Base-by-base conservation (phyloP, 2,329 filamentous ascomycete genomes). In the Gyromitra esculenta region DNA sequence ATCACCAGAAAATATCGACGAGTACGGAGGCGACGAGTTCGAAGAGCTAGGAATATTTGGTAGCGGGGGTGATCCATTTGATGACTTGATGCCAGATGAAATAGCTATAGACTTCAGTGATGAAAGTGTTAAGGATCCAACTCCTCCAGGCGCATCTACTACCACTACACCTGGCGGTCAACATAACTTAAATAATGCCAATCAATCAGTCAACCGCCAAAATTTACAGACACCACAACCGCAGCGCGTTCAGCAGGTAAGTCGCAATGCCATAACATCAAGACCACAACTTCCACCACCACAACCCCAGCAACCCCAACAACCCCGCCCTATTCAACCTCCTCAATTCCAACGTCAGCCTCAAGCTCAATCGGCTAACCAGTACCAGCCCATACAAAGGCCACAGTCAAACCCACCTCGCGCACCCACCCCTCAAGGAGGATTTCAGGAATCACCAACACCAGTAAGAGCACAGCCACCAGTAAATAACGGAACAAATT, bases 21-120 rank as follows among this genome's bases (percentile, higher is more conserved):
- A 78, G 54, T 78, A 78, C 59, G 77, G 77, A 57, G 77, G 77
- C 71, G 79, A 79, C 54, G 79, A 79, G 52, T 78, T 78, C 13
- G 79, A 79, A 70, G 75, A 79, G 63, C 54, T 76, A 13, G 77
- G 77, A 48, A 75, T 78, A 57, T 79, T 79, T 77, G 79, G 57
- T 5, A 73, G 48, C 9, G 77, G 72, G 5, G 73, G 68, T 11
- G 65, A 71, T 45, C 48, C 60, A n/a, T 67, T 76, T 73, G 78
- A 79, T 35, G 77, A 78, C 21, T 43, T 79, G 15, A 78, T 79
- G 76, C 66, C 77, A 25, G 78, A 79, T 60, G 79, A 79, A 56
- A 54, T 76, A 48, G 56, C 68, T 50, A 45, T 74, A 2, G 78
- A 79, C 18, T 41, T 60, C 31, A 75, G 75, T 15, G 71, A 75